Evolutionary conservation across 768 basidiomycete species (phyloP), one percentile per base, ranked within the genome.

Genomic region (Auriscalpium orientale): DNA sequence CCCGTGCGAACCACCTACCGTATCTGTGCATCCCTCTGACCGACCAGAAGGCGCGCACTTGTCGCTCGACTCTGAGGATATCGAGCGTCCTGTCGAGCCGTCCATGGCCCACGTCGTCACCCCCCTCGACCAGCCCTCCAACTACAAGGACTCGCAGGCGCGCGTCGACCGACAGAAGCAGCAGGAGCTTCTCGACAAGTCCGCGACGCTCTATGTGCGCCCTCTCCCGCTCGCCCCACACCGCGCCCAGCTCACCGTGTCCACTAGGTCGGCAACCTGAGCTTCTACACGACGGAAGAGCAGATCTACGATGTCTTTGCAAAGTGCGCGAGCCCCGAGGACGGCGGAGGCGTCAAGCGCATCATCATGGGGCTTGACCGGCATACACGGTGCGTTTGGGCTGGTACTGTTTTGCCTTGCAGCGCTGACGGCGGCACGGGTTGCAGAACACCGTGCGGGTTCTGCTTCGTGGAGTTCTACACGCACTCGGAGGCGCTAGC

Each of bases 381-480:
- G 65, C 87, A 95, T 70, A 87, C 89, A 53, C 81, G 92, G 91
- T 85, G 62, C 58, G 76, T 55, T 35, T 44, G 34, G 2, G 2
- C 28, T 28, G 28, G 22, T 28, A 4, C 7, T 28, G 28, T 28
- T 28, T 28, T 28, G 28, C 28, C 28, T 4, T 48, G 18, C 37
- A 18, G 47, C 16, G 43, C 33, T 11, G 44, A 37, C 21, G n/a
- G 56, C 16, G n/a, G 57, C 28, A 47, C 57, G 10, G 22, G 2
- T 9, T 54, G 13, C 65, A 91, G 90, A 66, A 95, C 91, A 49
- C 94, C 91, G 0, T 94, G 91, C 65, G 88, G 95, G 21, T 94
- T 97, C 70, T 94, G 95, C 74, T 98, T 94, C 63, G 95, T 95
- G 56, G 91, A 93, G 68, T 99, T 91, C 68, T 98, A 98, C 68